Percentiles rank a stretch among this genome's conserved stretches.
phyloP scores from a whole-genome alignment of 1,139 yeast species.

The Geotrichum candidum region DNA sequence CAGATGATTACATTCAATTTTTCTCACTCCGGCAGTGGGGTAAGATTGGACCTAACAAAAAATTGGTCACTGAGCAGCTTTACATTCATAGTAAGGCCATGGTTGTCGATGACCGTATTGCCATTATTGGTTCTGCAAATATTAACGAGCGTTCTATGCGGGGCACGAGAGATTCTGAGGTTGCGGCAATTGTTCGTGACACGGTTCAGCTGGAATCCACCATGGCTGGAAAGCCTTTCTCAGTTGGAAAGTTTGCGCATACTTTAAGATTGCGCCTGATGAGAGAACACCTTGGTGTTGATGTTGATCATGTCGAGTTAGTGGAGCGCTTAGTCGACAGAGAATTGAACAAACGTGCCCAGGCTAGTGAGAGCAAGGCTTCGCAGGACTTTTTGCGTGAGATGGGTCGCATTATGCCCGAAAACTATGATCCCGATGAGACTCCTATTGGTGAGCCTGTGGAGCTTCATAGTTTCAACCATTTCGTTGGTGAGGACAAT shows the following conservation, averaged over 20 bases:
- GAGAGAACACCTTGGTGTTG: conserved; percentile 95
- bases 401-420: conserved; percentile 10
- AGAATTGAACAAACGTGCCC: conserved; percentile 5
- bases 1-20: conserved; percentile 87
- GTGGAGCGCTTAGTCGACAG: conserved; percentile 52
- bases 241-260: conserved; percentile 85
- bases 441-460: conserved; percentile 5
- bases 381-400: conserved; percentile 6
- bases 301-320: conserved; percentile 78
- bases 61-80: conserved; percentile 80
- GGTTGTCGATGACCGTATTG: conserved; percentile 22
- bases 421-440: conserved; percentile 9
- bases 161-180: conserved; percentile 90
- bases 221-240: conserved; percentile 78
- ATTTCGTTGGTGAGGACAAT: conserved; percentile 84
- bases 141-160: conserved; percentile 21
- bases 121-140: conserved; percentile 21
- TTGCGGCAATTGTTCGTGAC: conserved; percentile 84
- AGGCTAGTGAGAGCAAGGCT: not conserved
- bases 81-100: conserved; percentile 77
- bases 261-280: conserved; percentile 81
- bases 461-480: conserved; percentile 59
- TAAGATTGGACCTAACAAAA: conserved; percentile 68
- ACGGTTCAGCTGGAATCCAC: conserved; percentile 63
- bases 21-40: conserved; percentile 96